These are phyloP conservation scores for Pontederia paniculata DNA, from an alignment of 176 grass and related monocot genomes.

Conservation along the genomic window DNA sequence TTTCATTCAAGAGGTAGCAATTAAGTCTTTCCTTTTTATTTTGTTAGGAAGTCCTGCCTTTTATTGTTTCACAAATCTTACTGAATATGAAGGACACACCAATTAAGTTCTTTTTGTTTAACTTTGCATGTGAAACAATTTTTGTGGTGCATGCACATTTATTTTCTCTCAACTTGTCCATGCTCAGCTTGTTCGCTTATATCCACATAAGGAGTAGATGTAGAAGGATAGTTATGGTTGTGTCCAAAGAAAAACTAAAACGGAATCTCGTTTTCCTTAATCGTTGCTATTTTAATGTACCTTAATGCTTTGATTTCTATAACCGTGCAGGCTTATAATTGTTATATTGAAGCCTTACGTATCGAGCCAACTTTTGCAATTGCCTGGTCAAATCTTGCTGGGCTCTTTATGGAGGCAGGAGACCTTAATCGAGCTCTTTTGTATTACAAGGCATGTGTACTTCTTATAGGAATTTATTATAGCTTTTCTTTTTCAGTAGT, in stretches of 20 bases:
- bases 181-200: too few relatives aligned
- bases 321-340: constrained; percentile 14
- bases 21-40: not conserved
- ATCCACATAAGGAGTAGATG: too few relatives aligned
- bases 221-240: too few relatives aligned
- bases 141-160: too few relatives aligned
- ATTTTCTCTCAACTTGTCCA: too few relatives aligned
- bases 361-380: constrained; percentile 20
- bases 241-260: too few relatives aligned
- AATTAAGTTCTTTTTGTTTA: too few relatives aligned
- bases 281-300: too few relatives aligned
- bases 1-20: constrained; percentile 59
- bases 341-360: constrained; percentile 12
- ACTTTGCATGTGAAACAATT: too few relatives aligned
- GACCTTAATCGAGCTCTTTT: constrained; percentile 15
- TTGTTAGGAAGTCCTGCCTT: not conserved
- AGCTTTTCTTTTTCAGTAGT: not conserved
- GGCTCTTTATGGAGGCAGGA: constrained; percentile 19
- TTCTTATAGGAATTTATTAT: not conserved
- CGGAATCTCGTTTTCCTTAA: too few relatives aligned
- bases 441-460: constrained; percentile 9
- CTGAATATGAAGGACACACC: too few relatives aligned
- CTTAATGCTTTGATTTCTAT: too few relatives aligned
- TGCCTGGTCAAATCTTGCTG: constrained; percentile 21
- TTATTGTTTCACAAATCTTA: not conserved